Conservation (phyloP, 2,329 filamentous ascomycete species). For the Nothopassalora personata region DNA sequence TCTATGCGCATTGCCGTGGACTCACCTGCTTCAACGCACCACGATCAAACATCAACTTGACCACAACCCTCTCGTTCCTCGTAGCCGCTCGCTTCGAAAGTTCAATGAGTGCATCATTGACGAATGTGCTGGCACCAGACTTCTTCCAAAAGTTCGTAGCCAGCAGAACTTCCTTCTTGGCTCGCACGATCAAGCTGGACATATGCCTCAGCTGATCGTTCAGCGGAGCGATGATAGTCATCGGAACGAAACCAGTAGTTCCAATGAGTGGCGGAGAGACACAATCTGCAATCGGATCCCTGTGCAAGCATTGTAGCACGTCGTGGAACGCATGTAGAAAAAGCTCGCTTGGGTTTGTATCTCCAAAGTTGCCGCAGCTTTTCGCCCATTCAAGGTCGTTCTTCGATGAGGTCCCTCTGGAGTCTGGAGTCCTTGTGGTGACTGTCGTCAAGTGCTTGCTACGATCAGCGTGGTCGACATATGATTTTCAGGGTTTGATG, state of each 20-base stretch:
- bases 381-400: conserved; percentile 46
- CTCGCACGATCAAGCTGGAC: conserved; percentile 68
- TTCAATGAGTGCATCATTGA: conserved; percentile 64
- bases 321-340: conserved; percentile 66
- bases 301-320: conserved; percentile 52
- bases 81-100: conserved; percentile 60
- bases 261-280: conserved; percentile 57
- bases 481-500: not conserved
- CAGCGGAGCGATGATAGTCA: conserved; percentile 64
- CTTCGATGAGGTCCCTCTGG: conserved; percentile 4
- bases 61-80: conserved; percentile 53
- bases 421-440: conserved; percentile 15
- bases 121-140: conserved; percentile 60
- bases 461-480: not conserved
- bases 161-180: conserved; percentile 66
- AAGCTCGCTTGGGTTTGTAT: conserved; percentile 57
- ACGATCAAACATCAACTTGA: conserved; percentile 73
- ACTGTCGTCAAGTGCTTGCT: conserved; percentile 21
- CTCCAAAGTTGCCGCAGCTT: conserved; percentile 63
- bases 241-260: conserved; percentile 57
- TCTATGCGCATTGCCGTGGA: not conserved
- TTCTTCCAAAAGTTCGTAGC: conserved; percentile 73
- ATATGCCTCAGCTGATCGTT: conserved; percentile 70
- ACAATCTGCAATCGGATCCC: conserved; percentile 48
- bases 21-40: conserved; percentile 57